Evolutionary conservation across 2,329 filamentous ascomycete genomes (phyloP).

Genomic region (Neofusicoccum cordaticola): DNA sequence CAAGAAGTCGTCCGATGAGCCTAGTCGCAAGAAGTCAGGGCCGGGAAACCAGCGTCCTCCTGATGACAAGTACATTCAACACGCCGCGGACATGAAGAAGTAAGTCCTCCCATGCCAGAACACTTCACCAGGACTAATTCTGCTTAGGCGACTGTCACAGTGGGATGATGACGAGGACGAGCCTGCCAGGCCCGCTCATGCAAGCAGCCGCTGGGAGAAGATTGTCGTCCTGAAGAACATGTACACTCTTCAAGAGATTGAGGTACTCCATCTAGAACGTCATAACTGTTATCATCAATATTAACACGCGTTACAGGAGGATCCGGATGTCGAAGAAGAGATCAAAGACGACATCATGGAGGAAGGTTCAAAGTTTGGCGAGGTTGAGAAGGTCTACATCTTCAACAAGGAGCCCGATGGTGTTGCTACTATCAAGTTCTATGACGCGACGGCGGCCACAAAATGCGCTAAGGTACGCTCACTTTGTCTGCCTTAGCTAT

Average conservation of each 20-base stretch:
- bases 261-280: not conserved
- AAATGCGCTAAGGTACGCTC: constrained; percentile 60
- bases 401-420: constrained; percentile 85
- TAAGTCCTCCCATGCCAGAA: constrained; percentile 29
- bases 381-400: constrained; percentile 85
- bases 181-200: constrained; percentile 42
- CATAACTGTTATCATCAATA: too few relatives aligned
- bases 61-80: constrained; percentile 57
- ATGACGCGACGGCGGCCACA: constrained; percentile 65
- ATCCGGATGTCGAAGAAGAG: not conserved
- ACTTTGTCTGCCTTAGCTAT: not conserved
- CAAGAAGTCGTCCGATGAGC: constrained; percentile 60
- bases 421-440: constrained; percentile 81
- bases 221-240: constrained; percentile 86
- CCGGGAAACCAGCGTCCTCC: too few relatives aligned
- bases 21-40: too few relatives aligned
- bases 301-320: not conserved
- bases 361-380: constrained; percentile 80
- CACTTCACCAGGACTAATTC: not conserved
- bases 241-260: constrained; percentile 67
- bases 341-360: constrained; percentile 68
- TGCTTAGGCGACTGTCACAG: constrained; percentile 75
- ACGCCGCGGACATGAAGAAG: constrained; percentile 81
- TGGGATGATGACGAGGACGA: constrained; percentile 81
- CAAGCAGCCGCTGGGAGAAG: constrained; percentile 67